Evolutionary conservation across 352 stramenopile genomes (phyloP), one percentile per base, ranked within the genome.

Genomic region (Albugo candida): DNA sequence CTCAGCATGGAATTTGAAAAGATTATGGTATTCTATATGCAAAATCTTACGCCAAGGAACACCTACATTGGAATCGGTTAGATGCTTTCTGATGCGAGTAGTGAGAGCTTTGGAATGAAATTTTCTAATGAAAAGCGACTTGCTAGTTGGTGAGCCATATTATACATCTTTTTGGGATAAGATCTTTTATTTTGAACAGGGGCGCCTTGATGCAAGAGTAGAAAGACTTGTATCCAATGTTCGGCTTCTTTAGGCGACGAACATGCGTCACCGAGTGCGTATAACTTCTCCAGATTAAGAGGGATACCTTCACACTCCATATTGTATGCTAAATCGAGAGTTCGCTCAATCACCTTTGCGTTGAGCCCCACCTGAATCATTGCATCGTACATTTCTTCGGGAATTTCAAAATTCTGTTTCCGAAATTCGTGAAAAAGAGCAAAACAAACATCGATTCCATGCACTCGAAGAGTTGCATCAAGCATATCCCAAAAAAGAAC

Each of bases 271-370:
- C 81, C 64, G 20, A 87, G 55, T 36, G 52, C 59, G 31, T 66
- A 60, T 49, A 84, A 50, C 46, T 83, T 67, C 12, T 55, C 48
- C 0, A 64, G 64, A 13, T 61, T 67, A 16, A 87, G 49, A 17
- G 53, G 46, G 36, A 75, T 70, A 21, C 75, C 75, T 42, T 87
- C 75, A 51, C 75, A 87, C 47, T 87, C 75, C 75, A 87, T 87
- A 47, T 87, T 80, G 59, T 80, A 83, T 13, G 75, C 75, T 16
- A 87, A 41, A 45, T 81, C 65, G 41, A 87, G 57, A 13, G 75
- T 82, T 50, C 81, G 63, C 17, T 83, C 59, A 39, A 12, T 71
- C 71, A 31, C 61, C 61, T 11, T 57, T 54, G 38, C 20, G 38
- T 24, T 19, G 3, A 24, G 8, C 8, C 10, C 65, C 83, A 35